Conservation (phyloP, 2,329 filamentous ascomycete species). For the Botryotinia calthae region DNA sequence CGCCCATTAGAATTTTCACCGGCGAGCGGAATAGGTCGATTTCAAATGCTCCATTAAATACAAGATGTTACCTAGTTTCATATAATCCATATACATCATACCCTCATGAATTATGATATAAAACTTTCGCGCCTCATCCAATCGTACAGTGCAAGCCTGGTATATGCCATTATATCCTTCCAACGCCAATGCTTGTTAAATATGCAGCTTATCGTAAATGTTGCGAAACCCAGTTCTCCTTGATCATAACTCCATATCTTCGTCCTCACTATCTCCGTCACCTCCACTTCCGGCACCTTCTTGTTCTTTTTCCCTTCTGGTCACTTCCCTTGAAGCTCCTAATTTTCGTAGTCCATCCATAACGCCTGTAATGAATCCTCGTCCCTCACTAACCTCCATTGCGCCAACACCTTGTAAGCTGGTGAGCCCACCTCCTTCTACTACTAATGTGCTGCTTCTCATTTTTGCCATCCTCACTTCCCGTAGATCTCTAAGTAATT, state of each 20-base stretch:
- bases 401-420: constrained; percentile 74
- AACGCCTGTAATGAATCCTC: constrained; percentile 79
- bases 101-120: not conserved
- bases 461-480: constrained; percentile 91
- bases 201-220: not conserved
- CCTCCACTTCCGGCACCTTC: constrained; percentile 56
- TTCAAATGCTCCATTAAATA: not conserved
- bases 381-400: constrained; percentile 87
- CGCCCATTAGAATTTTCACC: not conserved
- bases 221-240: not conserved
- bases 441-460: constrained; percentile 66
- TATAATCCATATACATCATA: not conserved
- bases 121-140: not conserved
- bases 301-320: constrained; percentile 71
- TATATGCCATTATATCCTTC: constrained; percentile 1
- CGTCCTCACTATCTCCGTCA: constrained; percentile 59
- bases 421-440: constrained; percentile 75
- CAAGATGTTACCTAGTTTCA: not conserved
- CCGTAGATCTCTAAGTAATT: constrained; percentile 74
- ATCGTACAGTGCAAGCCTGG: constrained; percentile 4
- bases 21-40: no score
- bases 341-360: constrained; percentile 86
- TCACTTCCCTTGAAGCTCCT: constrained; percentile 75
- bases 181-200: constrained; percentile 10
- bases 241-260: constrained; percentile 40